These are phyloP conservation scores for Nakazawaea pomicola DNA, from an alignment of 805 yeast genomes.

Conservation along the genomic window DNA sequence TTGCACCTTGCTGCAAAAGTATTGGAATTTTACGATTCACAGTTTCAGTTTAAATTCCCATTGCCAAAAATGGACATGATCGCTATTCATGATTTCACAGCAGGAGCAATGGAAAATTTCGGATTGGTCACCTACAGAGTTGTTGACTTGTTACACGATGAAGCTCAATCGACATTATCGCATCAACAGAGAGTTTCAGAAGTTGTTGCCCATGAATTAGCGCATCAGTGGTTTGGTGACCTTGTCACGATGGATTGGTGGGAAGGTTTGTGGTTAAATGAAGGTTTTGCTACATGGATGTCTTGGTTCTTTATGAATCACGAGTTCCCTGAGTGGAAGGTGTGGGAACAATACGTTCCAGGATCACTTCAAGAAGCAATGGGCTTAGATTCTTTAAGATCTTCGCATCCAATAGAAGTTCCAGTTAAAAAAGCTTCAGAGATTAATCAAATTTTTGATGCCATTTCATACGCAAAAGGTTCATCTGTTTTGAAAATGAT, in stretches of 20 bases:
- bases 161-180: slow-evolving; percentile 38
- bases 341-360: slow-evolving; percentile 52
- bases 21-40: slow-evolving; percentile 41
- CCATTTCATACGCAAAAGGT: slow-evolving; percentile 78
- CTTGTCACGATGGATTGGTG: slow-evolving; percentile 91
- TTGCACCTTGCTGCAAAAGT: slow-evolving; percentile 42
- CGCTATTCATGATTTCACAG: slow-evolving; percentile 75
- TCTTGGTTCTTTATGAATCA: slow-evolving; percentile 66
- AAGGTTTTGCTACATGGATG: slow-evolving; percentile 90
- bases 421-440: slow-evolving; percentile 74
- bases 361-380: slow-evolving; percentile 47
- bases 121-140: slow-evolving; percentile 69
- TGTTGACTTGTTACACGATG: slow-evolving; percentile 49
- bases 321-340: slow-evolving; percentile 78
- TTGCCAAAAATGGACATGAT: slow-evolving; percentile 77
- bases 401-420: slow-evolving; percentile 79
- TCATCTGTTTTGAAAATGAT: slow-evolving; percentile 76
- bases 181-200: slow-evolving; percentile 72
- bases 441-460: slow-evolving; percentile 78
- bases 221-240: slow-evolving; percentile 92
- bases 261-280: slow-evolving; percentile 88
- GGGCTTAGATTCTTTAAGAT: slow-evolving; percentile 50
- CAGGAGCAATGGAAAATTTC: slow-evolving; percentile 93
- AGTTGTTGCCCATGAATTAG: slow-evolving; percentile 81
- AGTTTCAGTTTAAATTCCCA: slow-evolving; percentile 59